Conservation (phyloP, 2,329 filamentous ascomycete genomes). For the Macroventuria anomochaeta region DNA sequence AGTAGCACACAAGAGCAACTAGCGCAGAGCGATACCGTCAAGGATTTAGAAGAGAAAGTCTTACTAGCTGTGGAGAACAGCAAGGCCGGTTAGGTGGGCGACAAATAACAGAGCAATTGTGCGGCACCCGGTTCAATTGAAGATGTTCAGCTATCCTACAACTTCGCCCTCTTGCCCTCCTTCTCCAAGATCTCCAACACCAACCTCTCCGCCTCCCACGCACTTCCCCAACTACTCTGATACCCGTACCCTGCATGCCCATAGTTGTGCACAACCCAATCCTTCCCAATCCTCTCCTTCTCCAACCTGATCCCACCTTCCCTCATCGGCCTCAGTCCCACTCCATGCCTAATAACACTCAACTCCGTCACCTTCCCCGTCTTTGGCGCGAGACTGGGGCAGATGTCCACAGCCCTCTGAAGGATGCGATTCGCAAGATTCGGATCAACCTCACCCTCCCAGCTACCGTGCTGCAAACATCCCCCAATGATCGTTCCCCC, state of each 20-base stretch:
- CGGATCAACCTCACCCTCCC: conserved; percentile 79
- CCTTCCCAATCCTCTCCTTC: conserved; percentile 67
- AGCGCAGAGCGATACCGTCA: conserved; percentile 6
- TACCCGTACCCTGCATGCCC: conserved; percentile 82
- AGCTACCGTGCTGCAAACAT: conserved; percentile 78
- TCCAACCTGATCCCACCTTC: conserved; percentile 78
- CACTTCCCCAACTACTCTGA: conserved; percentile 55
- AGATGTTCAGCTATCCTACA: background rate
- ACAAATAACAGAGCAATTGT: background rate
- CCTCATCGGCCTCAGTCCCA: conserved; percentile 79
- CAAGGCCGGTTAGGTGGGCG: conserved; percentile 3
- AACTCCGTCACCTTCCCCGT: conserved; percentile 72
- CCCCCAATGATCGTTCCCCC: conserved; percentile 89
- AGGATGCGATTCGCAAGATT: conserved; percentile 84
- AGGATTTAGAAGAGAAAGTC: conserved; percentile 7
- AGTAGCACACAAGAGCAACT: conserved; percentile 8
- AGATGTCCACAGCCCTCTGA: conserved; percentile 71
- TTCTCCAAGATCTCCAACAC: conserved; percentile 37
- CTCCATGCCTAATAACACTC: conserved; percentile 79
- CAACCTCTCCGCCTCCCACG: conserved; percentile 51
- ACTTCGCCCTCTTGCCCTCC: conserved; percentile 16
- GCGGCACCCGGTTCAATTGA: background rate
- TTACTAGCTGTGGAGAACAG: conserved; percentile 2
- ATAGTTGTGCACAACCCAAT: conserved; percentile 80
- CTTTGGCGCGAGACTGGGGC: conserved; percentile 66